A percentile compares a stretch with the other conserved stretches of the same genome.
Evolutionary conservation across 768 basidiomycete species (phyloP).

Genomic region (Termitomyces sp.): DNA sequence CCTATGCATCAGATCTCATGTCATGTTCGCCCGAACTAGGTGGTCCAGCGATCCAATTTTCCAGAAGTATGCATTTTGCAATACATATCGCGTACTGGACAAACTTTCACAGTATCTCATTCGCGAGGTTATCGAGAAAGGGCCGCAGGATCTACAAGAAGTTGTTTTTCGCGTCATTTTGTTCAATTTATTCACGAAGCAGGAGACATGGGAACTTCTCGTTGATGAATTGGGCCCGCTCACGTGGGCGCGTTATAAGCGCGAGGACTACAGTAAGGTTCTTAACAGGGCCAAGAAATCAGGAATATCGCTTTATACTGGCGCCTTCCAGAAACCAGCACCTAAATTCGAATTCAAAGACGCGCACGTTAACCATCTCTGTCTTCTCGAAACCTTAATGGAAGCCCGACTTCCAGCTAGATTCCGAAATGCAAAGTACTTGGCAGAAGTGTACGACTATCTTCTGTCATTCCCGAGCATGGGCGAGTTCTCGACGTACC

Average conservation of each 20-base stretch:
- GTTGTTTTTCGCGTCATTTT: slow-evolving; percentile 67
- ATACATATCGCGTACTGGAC: slow-evolving; percentile 73
- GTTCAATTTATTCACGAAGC: slow-evolving; percentile 69
- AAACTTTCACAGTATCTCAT: slow-evolving; percentile 68
- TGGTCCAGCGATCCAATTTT: slow-evolving; percentile 71
- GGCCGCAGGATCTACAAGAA: slow-evolving; percentile 56
- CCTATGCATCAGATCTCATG: slow-evolving; percentile 3
- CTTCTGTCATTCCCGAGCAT: slow-evolving; percentile 62
- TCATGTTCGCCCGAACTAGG: slow-evolving; percentile 26
- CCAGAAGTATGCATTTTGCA: slow-evolving; percentile 58
- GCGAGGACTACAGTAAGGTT: slow-evolving; percentile 48
- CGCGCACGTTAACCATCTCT: slow-evolving; percentile 60
- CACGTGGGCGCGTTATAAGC: slow-evolving; percentile 58
- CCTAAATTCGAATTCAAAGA: slow-evolving; percentile 47
- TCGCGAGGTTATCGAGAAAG: slow-evolving; percentile 64
- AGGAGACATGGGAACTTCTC: slow-evolving; percentile 69
- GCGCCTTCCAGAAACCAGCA: slow-evolving; percentile 70
- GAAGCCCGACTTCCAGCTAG: slow-evolving; percentile 45
- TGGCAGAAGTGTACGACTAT: slow-evolving; percentile 63
- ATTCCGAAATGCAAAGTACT: slow-evolving; percentile 45
- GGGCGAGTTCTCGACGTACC: slow-evolving; percentile 73
- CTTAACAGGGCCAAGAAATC: slow-evolving; percentile 37
- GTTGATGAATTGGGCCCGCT: slow-evolving; percentile 48
- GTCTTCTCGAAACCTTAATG: slow-evolving; percentile 59
- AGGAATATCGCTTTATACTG: slow-evolving; percentile 56